phyloP scores from a whole-genome alignment of 2,329 filamentous ascomycete genomes.

The Aspergillus sp. region DNA sequence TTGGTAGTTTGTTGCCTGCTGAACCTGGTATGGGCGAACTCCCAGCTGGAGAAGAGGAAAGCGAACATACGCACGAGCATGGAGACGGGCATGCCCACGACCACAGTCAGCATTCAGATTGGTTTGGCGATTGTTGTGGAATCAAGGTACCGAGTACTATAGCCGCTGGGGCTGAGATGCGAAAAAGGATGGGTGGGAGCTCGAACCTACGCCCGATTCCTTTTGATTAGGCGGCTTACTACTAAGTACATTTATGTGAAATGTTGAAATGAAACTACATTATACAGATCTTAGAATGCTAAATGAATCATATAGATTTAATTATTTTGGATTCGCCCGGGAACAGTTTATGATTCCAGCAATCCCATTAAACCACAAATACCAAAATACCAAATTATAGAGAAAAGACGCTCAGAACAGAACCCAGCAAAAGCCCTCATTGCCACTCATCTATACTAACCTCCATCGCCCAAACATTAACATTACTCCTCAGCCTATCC shows the following conservation, averaged over 20 bases:
- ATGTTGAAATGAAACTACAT: background rate
- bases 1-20: slow-evolving; percentile 81
- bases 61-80: slow-evolving; percentile 54
- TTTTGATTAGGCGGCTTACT: slow-evolving; percentile 39
- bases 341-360: background rate
- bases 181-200: slow-evolving; percentile 64
- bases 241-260: background rate
- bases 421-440: background rate
- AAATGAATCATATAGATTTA: background rate
- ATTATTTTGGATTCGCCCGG: background rate
- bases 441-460: background rate
- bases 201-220: slow-evolving; percentile 62
- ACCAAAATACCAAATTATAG: background rate
- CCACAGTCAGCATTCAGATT: slow-evolving; percentile 54
- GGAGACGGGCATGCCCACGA: slow-evolving; percentile 67
- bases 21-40: slow-evolving; percentile 69
- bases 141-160: slow-evolving; percentile 96
- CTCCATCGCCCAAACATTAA: background rate
- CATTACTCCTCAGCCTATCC: background rate
- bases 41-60: slow-evolving; percentile 49
- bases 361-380: background rate
- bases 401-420: background rate
- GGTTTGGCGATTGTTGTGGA: slow-evolving; percentile 95
- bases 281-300: background rate
- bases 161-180: slow-evolving; percentile 84